A percentile compares a stretch with the other conserved stretches of the same genome.
Evolutionary conservation across 1,284 basidiomycete species (phyloP).

Genomic region (Rhizoctonia solani): DNA sequence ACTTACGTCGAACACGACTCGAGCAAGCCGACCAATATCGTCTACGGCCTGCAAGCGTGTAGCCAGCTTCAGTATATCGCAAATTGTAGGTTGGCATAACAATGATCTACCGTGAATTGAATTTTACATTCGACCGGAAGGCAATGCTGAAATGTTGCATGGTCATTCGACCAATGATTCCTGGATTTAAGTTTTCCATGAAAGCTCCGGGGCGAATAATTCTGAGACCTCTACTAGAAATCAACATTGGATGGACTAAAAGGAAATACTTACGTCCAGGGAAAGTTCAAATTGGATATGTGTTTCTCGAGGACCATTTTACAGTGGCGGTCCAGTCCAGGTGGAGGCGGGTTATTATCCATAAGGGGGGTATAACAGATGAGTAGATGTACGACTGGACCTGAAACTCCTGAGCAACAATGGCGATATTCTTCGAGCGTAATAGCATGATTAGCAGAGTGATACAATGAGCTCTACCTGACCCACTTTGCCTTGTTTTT

Average conservation of each 20-base stretch:
- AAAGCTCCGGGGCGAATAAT: slow-evolving; percentile 48
- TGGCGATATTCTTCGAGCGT: slow-evolving; percentile 48
- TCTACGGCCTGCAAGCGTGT: slow-evolving; percentile 43
- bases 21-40: slow-evolving; percentile 49
- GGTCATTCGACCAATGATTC: slow-evolving; percentile 48
- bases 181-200: slow-evolving; percentile 52
- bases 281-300: slow-evolving; percentile 46
- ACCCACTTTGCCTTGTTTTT: slow-evolving; percentile 51
- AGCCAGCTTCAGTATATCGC: background rate
- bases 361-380: slow-evolving; percentile 45
- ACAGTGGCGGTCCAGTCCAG: slow-evolving; percentile 44
- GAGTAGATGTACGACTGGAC: slow-evolving; percentile 49
- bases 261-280: slow-evolving; percentile 48
- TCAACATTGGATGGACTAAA: background rate
- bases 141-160: slow-evolving; percentile 46
- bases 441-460: background rate
- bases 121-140: slow-evolving; percentile 46
- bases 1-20: slow-evolving; percentile 46
- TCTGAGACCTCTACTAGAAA: slow-evolving; percentile 39
- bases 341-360: slow-evolving; percentile 46
- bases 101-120: slow-evolving; percentile 49
- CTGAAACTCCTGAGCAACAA: slow-evolving; percentile 47
- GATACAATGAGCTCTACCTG: background rate
- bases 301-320: slow-evolving; percentile 51
- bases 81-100: background rate